Base-by-base conservation (phyloP, 2,329 filamentous ascomycete species). In the Aspergillus latus region DNA sequence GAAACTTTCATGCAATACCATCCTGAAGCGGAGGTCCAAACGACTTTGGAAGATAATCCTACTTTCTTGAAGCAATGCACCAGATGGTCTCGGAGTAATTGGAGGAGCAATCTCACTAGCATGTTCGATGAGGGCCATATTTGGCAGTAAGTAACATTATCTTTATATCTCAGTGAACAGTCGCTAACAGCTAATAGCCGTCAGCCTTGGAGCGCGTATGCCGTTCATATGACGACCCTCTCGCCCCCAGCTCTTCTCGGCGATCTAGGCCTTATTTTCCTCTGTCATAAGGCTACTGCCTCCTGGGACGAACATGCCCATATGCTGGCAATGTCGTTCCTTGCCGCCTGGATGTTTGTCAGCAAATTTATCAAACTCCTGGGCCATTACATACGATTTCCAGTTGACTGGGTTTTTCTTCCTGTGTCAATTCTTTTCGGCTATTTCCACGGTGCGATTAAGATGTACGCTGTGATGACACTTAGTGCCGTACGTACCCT, bases 1-100 rank as follows among this genome's bases (percentile, higher is more conserved):
- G 91, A 95, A 77, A 97, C 92, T 21, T 93, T 90, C 81, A 89
- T 97, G 74, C 93, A 97, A 77, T 96, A 96, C 76, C 88, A 96
- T 72, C 85, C 83, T 47, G 90, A 95, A 70, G 95, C 90, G 67
- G 90, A 95, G 75, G 88, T 97, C 59, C 87, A 94, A 78, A 97
- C 93, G 28, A 97, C 92, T 2, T 82, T 97, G 40, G 93, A 97
- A 74, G 89, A 93, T 72, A 88, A 92, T 70, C 80, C 83, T 55
- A 95, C 92, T 69, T 97, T 96, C 70, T 79, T 97, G 61, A 93
- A 90, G 71, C 93, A 97, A 76, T 97, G 93, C 75, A 85, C 93
- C 46, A 85, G 93, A 47, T 97, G 93, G 93, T 92, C 94, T 43
- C 87, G 93, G 68, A 97, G 92, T 80, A 97, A 97, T 76, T 97